Base-by-base conservation (phyloP, 1,284 basidiomycete species). In the Boletus subluridellus region DNA sequence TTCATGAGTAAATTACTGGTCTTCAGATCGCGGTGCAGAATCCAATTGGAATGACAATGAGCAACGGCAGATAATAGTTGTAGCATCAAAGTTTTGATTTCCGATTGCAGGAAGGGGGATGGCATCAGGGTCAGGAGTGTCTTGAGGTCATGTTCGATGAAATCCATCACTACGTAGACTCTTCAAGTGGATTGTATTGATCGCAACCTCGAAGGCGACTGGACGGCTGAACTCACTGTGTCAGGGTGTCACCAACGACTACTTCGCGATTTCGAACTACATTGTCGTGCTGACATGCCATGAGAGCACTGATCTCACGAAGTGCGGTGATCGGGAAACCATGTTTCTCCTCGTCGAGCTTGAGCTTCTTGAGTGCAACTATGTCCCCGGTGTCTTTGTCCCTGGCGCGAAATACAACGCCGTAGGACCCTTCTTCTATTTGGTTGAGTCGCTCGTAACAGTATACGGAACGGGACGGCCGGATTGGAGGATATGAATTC, bases 121-220 rank as follows among this genome's bases (percentile, higher is more conserved):
- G 94, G 92, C 94, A 98, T 98, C 61, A 92, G 80, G 12, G 89
- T 91, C 55, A 99, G 82, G 52, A 99, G 82, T 2, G 95, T 92
- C 76, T 99, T 99, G 70, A 99, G 87, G 73, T 99, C 96, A 74
- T 99, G 97, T 75, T 99, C 97, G 71, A 99, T 95, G 71, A 99
- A 99, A 69, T 98, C 96, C 95, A 98, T 98, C 35, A 98, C 95
- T 62, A 99, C 94, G 76, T 95, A 99, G 55, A 98, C 94, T 79
- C 94, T 95, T 79, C 61, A 62, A 64, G 65, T 63, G 49, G 54
- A 58, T 61, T 44, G 39, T 59, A 52, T 62, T 69, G 65, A 67
- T 63, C 34, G 26, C 32, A 54, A 61, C 35, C 26, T 56, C 44
- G 21, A 46, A 50, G 28, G 49, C 8, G 41, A 64, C 41, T 53